Evolutionary conservation across 2,329 filamentous ascomycete species (phyloP).

Genomic region (Teratosphaeria nubilosa): DNA sequence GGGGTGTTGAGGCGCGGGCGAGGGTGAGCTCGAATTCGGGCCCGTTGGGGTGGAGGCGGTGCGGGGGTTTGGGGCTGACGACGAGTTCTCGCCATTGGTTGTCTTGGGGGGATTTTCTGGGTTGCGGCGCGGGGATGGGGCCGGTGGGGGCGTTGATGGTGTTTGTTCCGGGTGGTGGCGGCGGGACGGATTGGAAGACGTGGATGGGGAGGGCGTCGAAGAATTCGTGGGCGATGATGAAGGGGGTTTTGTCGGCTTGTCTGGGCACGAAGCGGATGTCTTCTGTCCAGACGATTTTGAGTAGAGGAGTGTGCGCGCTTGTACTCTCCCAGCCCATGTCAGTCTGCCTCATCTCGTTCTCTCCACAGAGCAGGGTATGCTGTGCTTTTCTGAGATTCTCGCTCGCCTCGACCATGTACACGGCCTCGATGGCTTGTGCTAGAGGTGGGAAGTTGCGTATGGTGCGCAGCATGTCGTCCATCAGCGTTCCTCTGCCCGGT

Average conservation of each 20-base stretch:
- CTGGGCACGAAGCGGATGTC: constrained; percentile 73
- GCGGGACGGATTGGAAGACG: constrained; percentile 67
- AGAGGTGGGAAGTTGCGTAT: constrained; percentile 74
- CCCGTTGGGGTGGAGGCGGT: constrained; percentile 38
- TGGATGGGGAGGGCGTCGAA: constrained; percentile 97
- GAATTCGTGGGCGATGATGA: constrained; percentile 96
- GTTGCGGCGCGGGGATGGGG: constrained; percentile 32
- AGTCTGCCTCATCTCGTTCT: constrained; percentile 57
- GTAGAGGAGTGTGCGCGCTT: constrained; percentile 62
- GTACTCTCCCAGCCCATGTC: constrained; percentile 63
- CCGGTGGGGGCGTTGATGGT: constrained; percentile 39
- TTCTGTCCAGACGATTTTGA: constrained; percentile 78
- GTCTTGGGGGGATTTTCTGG: not conserved
- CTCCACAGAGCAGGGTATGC: constrained; percentile 70
- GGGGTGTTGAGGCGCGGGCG: constrained; percentile 64
- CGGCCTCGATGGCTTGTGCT: constrained; percentile 64
- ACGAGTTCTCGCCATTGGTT: constrained; percentile 76
- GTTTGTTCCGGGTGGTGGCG: constrained; percentile 26
- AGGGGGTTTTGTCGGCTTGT: constrained; percentile 59
- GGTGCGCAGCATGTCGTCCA: constrained; percentile 92
- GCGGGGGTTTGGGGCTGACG: constrained; percentile 52
- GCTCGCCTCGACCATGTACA: constrained; percentile 95
- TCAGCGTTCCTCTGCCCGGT: constrained; percentile 85
- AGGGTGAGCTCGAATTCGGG: constrained; percentile 84
- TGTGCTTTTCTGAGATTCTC: constrained; percentile 66